Conservation (phyloP, 768 basidiomycete species). For the Grammothele lineata region DNA sequence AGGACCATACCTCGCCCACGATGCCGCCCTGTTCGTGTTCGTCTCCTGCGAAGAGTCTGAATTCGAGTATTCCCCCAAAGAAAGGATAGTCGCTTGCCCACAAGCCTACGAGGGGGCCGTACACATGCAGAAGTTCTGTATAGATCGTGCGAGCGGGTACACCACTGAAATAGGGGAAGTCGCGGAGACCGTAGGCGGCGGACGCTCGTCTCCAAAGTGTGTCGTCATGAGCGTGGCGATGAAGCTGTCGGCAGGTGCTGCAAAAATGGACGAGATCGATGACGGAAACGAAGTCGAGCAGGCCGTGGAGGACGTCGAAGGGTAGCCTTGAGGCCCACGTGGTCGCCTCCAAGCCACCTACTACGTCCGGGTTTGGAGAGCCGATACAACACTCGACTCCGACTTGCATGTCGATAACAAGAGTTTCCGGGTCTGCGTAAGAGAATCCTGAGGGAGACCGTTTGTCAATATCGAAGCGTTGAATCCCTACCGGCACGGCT, state of each 20-base stretch:
- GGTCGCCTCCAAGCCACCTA: too few relatives aligned
- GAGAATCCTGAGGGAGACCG: too few relatives aligned
- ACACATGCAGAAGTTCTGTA: conserved; percentile 15
- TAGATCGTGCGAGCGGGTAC: conserved; percentile 12
- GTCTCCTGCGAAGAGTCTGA: conserved; percentile 8
- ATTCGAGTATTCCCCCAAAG: conserved; percentile 19
- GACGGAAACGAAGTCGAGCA: conserved; percentile 3
- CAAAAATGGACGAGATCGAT: conserved; percentile 10
- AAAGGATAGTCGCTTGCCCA: conserved; percentile 21
- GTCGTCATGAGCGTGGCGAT: conserved; percentile 3
- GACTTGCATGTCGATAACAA: too few relatives aligned
- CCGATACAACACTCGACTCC: too few relatives aligned
- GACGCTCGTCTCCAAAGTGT: conserved; percentile 13
- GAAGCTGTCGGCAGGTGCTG: conserved; percentile 12
- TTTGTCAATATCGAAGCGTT: too few relatives aligned
- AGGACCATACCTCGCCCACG: conserved; percentile 16
- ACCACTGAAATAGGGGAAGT: conserved; percentile 3
- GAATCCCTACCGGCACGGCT: too few relatives aligned
- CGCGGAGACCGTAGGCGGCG: conserved; percentile 10
- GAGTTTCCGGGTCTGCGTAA: too few relatives aligned
- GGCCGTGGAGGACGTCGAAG: conserved; percentile 13
- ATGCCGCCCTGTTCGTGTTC: conserved; percentile 13
- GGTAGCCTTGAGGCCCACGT: too few relatives aligned
- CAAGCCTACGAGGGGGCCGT: conserved; percentile 14
- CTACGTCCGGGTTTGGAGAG: too few relatives aligned